Evolutionary conservation across 192 early-diverging fungal genomes (phyloP), one percentile per base, ranked within the genome.

Genomic region (Chytriomyces sp.): DNA sequence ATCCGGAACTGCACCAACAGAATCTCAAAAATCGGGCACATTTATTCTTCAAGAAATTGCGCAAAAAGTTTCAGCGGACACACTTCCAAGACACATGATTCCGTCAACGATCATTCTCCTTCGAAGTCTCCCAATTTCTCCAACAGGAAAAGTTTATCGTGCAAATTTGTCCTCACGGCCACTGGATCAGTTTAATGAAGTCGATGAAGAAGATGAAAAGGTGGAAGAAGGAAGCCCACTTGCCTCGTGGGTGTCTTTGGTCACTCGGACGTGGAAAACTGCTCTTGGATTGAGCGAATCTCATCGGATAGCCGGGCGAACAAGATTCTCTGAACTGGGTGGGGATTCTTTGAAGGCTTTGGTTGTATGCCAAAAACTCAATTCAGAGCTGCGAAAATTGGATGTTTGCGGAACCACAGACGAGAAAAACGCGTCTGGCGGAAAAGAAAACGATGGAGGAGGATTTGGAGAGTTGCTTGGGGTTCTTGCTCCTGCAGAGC

Each of bases 271-370:
- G 10, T 81, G 80, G 80, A 23, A 16, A 16, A 9, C 46, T 16
- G 79, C 60, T 13, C 59, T 81, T 23, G 69, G 69, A 24, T 13
- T 77, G 2, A 7, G 60, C 16, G 63, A 46, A 24, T 35, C 13
- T 6, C 13, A 60, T 63, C 59, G 6, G n/a, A 20, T 79, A 5
- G n/a, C 60, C 18, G 50, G 2, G 6, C 5, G 16, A 7, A 57
- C 63, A 44, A 50, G 77, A 45, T 84, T 84, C 67, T 24, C 20
- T 13, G 79, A 81, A 57, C 69, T 76, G 10, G 82, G 82, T 48
- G 79, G 82, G 8, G 82, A 84, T 69, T 84, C 82, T 5, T 57
- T 84, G 16, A 72, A 77, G 28, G 82, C 82, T 6, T 49, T 84
- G 46, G 44, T 50, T 6, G 78, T 81, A 16, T 81, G 77, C 57